phyloP scores from a whole-genome alignment of 108 stramenopile genomes.

The Pseudonitzschia delicatissima region DNA sequence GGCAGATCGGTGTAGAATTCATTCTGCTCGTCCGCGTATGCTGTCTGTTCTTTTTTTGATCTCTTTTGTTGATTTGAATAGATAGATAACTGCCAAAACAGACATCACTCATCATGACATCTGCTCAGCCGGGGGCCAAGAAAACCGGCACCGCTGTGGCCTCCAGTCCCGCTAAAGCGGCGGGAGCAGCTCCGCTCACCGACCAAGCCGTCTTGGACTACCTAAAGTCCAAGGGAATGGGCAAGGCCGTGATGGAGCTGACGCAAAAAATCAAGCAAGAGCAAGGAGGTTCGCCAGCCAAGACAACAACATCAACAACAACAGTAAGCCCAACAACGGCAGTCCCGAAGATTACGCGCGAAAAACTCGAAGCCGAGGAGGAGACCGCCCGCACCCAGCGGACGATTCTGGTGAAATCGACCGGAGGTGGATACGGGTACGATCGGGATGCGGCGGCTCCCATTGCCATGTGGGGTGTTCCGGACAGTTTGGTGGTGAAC shows the following conservation, averaged over 20 bases:
- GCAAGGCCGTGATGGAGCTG: constrained; percentile 55
- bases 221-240: constrained; percentile 65
- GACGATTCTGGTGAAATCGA: constrained; percentile 38
- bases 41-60: no score
- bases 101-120: no score
- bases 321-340: not conserved
- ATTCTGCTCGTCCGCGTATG: no score
- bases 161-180: no score
- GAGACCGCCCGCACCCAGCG: constrained; percentile 28
- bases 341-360: constrained; percentile 7
- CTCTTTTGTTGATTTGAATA: no score
- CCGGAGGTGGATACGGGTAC: constrained; percentile 77
- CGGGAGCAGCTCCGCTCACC: constrained; percentile 28
- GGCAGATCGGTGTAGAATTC: not conserved
- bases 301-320: not conserved
- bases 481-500: constrained; percentile 24
- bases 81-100: no score
- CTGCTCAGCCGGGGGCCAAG: no score
- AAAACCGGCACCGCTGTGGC: no score
- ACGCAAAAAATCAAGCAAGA: constrained; percentile 25
- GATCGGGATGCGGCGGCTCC: constrained; percentile 77
- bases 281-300: not conserved
- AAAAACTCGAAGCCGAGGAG: constrained; percentile 33
- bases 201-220: constrained; percentile 70
- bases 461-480: constrained; percentile 74